Conservation (phyloP, 2,329 filamentous ascomycete genomes). For the Microdochium nivale region DNA sequence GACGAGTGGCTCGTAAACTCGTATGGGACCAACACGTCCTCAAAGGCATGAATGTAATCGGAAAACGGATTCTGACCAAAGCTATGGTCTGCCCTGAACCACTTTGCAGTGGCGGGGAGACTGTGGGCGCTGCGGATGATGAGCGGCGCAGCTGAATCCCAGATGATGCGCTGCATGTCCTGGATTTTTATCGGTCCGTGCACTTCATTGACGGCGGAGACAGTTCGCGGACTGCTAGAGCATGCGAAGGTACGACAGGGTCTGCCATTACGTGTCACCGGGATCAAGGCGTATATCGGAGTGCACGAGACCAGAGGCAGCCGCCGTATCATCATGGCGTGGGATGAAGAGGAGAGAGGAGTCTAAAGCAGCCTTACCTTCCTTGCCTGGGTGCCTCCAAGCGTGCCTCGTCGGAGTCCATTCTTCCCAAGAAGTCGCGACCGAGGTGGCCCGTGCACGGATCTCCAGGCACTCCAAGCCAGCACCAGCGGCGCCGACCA, state of each 20-base stretch:
- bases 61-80: slow-evolving; percentile 6
- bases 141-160: slow-evolving; percentile 10
- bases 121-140: slow-evolving; percentile 8
- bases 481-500: too few species aligned
- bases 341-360: not conserved
- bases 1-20: slow-evolving; percentile 9
- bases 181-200: slow-evolving; percentile 8
- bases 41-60: slow-evolving; percentile 10
- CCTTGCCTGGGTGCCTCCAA: too few species aligned
- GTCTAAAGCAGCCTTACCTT: too few species aligned
- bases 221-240: not conserved
- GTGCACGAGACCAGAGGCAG: not conserved
- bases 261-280: not conserved
- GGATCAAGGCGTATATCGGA: not conserved
- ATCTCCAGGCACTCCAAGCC: too few species aligned
- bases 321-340: not conserved
- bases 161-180: slow-evolving; percentile 11
- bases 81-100: slow-evolving; percentile 12
- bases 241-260: not conserved
- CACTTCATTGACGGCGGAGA: slow-evolving; percentile 2
- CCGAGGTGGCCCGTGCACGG: too few species aligned
- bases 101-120: slow-evolving; percentile 13
- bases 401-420: too few species aligned
- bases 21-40: slow-evolving; percentile 14
- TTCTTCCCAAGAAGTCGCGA: too few species aligned